Base-by-base conservation (phyloP, 2,329 filamentous ascomycete species). In the Rhynchosporium agropyri region DNA sequence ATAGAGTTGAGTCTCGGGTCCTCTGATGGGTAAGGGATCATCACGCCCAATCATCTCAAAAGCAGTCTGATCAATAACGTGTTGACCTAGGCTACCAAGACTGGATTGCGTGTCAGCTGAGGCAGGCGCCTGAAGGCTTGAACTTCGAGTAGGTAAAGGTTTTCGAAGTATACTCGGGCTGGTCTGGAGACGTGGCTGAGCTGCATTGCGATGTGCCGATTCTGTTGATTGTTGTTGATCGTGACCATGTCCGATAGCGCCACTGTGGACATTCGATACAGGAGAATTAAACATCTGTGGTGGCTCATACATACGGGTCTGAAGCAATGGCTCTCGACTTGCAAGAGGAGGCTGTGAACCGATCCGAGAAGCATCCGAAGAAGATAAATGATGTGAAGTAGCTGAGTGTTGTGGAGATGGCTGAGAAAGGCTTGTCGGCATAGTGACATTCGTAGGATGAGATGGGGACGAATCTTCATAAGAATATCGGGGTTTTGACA, bases 91-190 rank as follows among this genome's bases (percentile, higher is more conserved):
- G 62, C 77, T 80, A 42, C 74, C 74, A 60, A 71, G 74, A 54
- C 76, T 80, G 10, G 77, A 76, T 10, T 75, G 69, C 6, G 78
- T 76, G 29, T 69, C 61, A 20, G 77, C 76, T 62, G 74, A 68
- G 72, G 69, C 70, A 77, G 77, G 58, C 74, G 69, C 71, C 72
- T 77, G 63, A 75, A 76, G 72, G 74, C 72, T 65, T 71, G 72
- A 69, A 71, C 46, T 57, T 56, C 78, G 76, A n/a, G 73, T 68
- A 29, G 81, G 80, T 12, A 85, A 68, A 29, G 83, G 83, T 70
- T 86, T 86, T 64, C 83, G 77, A 57, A 76, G 75, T 48, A 83
- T 76, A 40, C 77, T 76, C 59, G 77, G 78, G n/a, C 74, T 75
- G 28, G 78, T 78, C 61, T 79, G 77, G 13, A 79, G 63, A 40